Percentiles rank a stretch among this genome's conserved stretches.
These are phyloP conservation scores for Nakazawaea ishiwadae DNA, from an alignment of 805 yeast genomes.

Conservation along the genomic window DNA sequence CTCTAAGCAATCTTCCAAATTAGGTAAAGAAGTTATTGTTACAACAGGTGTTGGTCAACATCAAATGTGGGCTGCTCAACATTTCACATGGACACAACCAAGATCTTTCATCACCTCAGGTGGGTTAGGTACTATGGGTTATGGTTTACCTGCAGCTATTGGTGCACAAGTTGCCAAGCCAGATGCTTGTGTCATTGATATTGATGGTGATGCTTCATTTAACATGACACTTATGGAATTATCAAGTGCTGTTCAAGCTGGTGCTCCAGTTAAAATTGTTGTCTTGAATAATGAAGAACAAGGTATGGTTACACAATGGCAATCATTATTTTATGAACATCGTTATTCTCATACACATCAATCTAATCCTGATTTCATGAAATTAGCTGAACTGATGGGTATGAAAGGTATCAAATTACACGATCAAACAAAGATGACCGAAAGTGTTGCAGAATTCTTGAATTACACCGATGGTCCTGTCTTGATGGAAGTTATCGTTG, in stretches of 20 bases:
- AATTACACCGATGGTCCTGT: constrained; percentile 76
- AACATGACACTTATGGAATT: constrained; percentile 95
- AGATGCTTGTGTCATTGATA: constrained; percentile 90
- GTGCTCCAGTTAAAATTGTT: constrained; percentile 83
- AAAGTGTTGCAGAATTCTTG: constrained; percentile 62
- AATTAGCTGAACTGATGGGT: constrained; percentile 93
- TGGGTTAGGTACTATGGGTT: constrained; percentile 99
- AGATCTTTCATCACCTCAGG: constrained; percentile 96
- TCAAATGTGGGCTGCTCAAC: constrained; percentile 99
- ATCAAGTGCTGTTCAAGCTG: constrained; percentile 90
- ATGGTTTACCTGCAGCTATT: constrained; percentile 94
- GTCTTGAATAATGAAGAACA: constrained; percentile 96
- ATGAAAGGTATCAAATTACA: constrained; percentile 73
- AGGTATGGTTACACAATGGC: constrained; percentile 99
- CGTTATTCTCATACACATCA: constrained; percentile 98
- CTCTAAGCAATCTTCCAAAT: constrained; percentile 60
- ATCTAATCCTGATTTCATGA: constrained; percentile 87
- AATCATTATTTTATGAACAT: constrained; percentile 92
- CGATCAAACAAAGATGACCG: constrained; percentile 60
- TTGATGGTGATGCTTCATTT: constrained; percentile 99
- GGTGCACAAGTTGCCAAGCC: constrained; percentile 98
- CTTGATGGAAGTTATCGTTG: constrained; percentile 84
- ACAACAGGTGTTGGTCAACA: constrained; percentile 99
- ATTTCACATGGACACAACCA: constrained; percentile 90
- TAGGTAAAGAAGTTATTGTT: constrained; percentile 72